Evolutionary conservation across 2,329 filamentous ascomycete species (phyloP).

Genomic region (Acrocalymma vagum): DNA sequence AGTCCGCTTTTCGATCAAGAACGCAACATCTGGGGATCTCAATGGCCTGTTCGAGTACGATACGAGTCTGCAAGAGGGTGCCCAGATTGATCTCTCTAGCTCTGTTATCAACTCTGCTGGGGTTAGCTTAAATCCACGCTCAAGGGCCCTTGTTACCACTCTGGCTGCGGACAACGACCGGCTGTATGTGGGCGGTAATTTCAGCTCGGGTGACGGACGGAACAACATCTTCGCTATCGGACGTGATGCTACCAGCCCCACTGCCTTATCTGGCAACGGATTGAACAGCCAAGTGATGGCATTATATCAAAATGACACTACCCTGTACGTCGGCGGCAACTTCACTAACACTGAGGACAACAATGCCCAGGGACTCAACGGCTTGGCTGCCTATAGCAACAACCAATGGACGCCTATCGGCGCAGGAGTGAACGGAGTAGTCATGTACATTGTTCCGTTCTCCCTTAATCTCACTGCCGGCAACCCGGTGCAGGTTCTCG

Average conservation of each 20-base stretch:
- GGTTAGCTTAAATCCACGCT: constrained; percentile 65
- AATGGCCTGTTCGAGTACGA: constrained; percentile 93
- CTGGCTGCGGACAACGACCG: constrained; percentile 69
- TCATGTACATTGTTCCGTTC: constrained; percentile 78
- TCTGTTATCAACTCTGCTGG: constrained; percentile 83
- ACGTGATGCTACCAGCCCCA: constrained; percentile 65
- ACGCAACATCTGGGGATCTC: constrained; percentile 78
- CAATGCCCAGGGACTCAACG: constrained; percentile 70
- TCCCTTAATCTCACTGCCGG: constrained; percentile 78
- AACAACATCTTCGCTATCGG: constrained; percentile 79
- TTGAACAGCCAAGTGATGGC: constrained; percentile 81
- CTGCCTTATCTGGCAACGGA: constrained; percentile 72
- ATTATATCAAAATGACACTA: constrained; percentile 71
- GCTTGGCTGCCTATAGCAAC: constrained; percentile 77
- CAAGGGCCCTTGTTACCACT: constrained; percentile 73
- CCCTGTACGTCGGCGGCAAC: constrained; percentile 78
- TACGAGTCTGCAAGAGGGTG: constrained; percentile 67
- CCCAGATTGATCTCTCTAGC: constrained; percentile 70
- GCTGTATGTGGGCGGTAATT: constrained; percentile 84
- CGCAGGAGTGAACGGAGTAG: constrained; percentile 82
- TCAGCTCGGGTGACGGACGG: constrained; percentile 67
- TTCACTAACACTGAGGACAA: constrained; percentile 78
- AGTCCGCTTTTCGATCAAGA: constrained; percentile 78
- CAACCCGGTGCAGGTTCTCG: constrained; percentile 75
- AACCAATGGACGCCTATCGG: constrained; percentile 82